Base-by-base conservation (phyloP, 495 filamentous ascomycete species). In the Aspergillus carlsbadensis region DNA sequence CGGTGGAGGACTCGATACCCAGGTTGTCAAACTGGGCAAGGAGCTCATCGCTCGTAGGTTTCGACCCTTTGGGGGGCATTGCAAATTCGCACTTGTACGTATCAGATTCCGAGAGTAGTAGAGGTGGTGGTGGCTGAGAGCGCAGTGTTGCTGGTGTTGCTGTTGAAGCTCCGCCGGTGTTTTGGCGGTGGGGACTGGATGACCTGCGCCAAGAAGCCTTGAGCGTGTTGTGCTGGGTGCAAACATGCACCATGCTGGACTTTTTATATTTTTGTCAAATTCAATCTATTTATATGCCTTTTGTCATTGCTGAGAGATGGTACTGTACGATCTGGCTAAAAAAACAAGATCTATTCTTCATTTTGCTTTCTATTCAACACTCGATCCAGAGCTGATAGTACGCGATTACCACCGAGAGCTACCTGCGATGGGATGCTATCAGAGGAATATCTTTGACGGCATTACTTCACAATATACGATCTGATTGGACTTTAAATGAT, bases 1-100 rank as follows among this genome's bases (percentile, higher is more conserved):
- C 58, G 11, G 64, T 35, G 41, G 56, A 58, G 39, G 66, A 61
- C 40, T 83, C 81, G 65, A 83, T 75, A 54, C 79, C 84, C 52
- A 95, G 82, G 44, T 81, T 82, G 56, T 89, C 88, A 66, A 97
- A 89, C 65, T 92, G 84, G 68, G 90, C 88, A 36, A 89, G 80
- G 40, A 96, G 79, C 68, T 95, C 90, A 62, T 95, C 90, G 63
- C 86, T 87, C 52, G 86, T 87, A 20, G 81, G 79, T 53, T 86
- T 82, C 36, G 76, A 71, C 60, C 70, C 74, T 67, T 79, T 79
- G 22, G 76, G 68, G 45, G 68, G 67, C 76, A 78, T 79, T 36
- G 45, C 69, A 11, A 17, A 22, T 24, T 33, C 15, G 21, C 24
- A 44, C 45, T 61, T 37, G 48, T 55, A 24, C 48, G 29, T 47